Conservation (phyloP, 108 stramenopile genomes). For the Aureococcus anophagefferens region DNA sequence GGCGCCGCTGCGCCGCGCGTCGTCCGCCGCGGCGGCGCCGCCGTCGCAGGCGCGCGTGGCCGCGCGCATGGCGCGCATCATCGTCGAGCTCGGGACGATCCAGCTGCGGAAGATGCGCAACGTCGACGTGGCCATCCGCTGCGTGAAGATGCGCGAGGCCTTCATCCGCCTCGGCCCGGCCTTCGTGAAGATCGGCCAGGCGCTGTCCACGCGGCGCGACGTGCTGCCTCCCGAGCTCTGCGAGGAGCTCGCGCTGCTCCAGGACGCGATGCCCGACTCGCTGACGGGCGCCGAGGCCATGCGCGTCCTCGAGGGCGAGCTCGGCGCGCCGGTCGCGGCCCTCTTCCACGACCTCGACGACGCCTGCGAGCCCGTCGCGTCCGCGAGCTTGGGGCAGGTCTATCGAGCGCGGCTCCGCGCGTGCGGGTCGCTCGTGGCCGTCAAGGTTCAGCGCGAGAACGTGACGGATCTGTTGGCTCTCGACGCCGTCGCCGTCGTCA, state of each 20-base stretch:
- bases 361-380: slow-evolving; percentile 27
- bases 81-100: background rate
- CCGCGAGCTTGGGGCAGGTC: slow-evolving; percentile 40
- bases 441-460: slow-evolving; percentile 43
- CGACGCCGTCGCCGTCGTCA: slow-evolving; percentile 32
- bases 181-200: slow-evolving; percentile 42
- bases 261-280: slow-evolving; percentile 22
- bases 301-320: slow-evolving; percentile 34
- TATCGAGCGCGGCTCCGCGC: slow-evolving; percentile 24
- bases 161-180: slow-evolving; percentile 30
- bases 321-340: slow-evolving; percentile 17
- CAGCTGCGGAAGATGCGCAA: background rate
- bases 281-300: slow-evolving; percentile 17
- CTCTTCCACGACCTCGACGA: slow-evolving; percentile 22
- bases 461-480: slow-evolving; percentile 27
- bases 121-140: background rate
- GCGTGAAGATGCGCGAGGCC: slow-evolving; percentile 5
- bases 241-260: slow-evolving; percentile 26
- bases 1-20: no score
- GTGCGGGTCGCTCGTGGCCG: slow-evolving; percentile 22
- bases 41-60: no score
- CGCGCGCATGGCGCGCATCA: no score
- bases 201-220: slow-evolving; percentile 33
- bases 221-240: slow-evolving; percentile 21
- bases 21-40: no score